These are phyloP conservation scores for Ballota nigra DNA, from an alignment of 257 asterid species.

Conservation along the genomic window DNA sequence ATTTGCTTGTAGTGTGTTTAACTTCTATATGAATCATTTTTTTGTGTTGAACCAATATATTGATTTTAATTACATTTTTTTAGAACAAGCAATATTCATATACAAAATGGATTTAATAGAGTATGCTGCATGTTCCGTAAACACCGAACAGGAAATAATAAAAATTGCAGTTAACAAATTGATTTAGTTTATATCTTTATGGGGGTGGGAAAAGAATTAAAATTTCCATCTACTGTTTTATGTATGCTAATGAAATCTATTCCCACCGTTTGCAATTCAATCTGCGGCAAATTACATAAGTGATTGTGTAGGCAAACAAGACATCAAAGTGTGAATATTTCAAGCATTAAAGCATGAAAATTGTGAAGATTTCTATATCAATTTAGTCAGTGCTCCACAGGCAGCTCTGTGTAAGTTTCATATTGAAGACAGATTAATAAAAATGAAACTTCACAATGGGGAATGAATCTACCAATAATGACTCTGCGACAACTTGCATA, in stretches of 20 bases:
- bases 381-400: not conserved
- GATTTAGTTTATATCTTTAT: not conserved
- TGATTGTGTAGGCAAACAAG: not conserved
- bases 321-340: not conserved
- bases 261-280: not conserved
- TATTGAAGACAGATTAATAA: not conserved
- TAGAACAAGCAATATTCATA: not conserved
- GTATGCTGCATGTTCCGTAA: not conserved
- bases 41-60: not conserved
- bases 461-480: not conserved
- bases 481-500: not conserved
- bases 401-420: not conserved
- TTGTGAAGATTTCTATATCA: not conserved
- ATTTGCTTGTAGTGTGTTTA: not conserved
- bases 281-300: not conserved
- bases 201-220: not conserved
- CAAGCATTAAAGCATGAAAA: not conserved
- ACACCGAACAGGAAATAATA: not conserved
- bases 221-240: not conserved
- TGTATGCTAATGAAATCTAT: not conserved
- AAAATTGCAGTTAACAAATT: not conserved
- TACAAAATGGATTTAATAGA: not conserved
- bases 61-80: not conserved
- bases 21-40: not conserved
- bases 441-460: not conserved